phyloP scores from a whole-genome alignment of 257 asterid genomes.

The Capsicum baccatum region DNA sequence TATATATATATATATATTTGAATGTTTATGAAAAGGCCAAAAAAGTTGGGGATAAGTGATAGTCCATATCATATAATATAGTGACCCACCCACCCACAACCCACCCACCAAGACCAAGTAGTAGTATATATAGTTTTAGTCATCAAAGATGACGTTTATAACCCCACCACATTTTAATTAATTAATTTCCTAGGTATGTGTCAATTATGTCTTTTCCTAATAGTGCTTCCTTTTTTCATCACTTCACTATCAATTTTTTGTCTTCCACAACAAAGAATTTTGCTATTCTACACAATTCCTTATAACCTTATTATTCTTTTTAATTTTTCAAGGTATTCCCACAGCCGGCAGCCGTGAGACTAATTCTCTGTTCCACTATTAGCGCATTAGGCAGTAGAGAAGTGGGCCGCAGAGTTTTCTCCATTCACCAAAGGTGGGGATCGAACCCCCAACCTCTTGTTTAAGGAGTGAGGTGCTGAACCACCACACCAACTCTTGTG shows the following conservation, averaged over 20 bases:
- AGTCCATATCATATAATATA: slow-evolving; percentile 22
- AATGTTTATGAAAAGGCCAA: neutral
- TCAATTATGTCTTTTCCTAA: slow-evolving; percentile 31
- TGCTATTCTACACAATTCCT: neutral
- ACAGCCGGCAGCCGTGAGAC: too few species aligned
- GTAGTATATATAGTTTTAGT: neutral
- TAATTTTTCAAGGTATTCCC: too few species aligned
- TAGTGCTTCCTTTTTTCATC: slow-evolving; percentile 19
- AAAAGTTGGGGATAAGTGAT: neutral
- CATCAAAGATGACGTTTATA: slow-evolving; percentile 28
- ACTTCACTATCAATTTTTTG: neutral
- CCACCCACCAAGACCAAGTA: neutral
- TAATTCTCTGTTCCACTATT: too few species aligned
- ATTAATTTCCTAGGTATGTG: slow-evolving; percentile 33
- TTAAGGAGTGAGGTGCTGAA: too few species aligned
- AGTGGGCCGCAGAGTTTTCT: too few species aligned
- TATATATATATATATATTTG: neutral
- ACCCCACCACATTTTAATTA: neutral
- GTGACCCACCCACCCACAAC: slow-evolving; percentile 2
- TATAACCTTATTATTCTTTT: too few species aligned
- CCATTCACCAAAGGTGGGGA: too few species aligned
- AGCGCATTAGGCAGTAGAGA: too few species aligned
- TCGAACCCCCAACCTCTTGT: too few species aligned
- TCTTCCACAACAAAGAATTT: neutral
- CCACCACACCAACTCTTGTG: too few species aligned